These are phyloP conservation scores for Lodderomyces margitis DNA, from an alignment of 1,139 yeast genomes.

Conservation along the genomic window DNA sequence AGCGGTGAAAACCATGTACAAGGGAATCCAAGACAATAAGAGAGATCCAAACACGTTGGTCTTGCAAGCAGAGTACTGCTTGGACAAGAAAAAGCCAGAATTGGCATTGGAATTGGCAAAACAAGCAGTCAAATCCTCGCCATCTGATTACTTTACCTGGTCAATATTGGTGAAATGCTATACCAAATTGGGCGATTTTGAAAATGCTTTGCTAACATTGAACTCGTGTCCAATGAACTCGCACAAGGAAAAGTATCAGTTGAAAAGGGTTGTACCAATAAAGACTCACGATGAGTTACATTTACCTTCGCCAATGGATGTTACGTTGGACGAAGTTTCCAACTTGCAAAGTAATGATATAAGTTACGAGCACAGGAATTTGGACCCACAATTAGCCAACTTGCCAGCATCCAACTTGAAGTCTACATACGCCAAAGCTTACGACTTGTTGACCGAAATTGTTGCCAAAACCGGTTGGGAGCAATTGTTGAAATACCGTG, in stretches of 20 bases:
- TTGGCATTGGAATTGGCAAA: slow-evolving; percentile 73
- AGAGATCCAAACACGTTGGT: slow-evolving; percentile 60
- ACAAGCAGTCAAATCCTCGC: slow-evolving; percentile 75
- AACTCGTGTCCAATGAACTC: slow-evolving; percentile 93
- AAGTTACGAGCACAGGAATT: slow-evolving; percentile 49
- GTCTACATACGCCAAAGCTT: slow-evolving; percentile 78
- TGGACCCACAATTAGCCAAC: slow-evolving; percentile 66
- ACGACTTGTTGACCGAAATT: slow-evolving; percentile 73
- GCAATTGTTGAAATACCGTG: slow-evolving; percentile 71
- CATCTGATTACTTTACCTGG: slow-evolving; percentile 88
- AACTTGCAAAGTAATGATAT: slow-evolving; percentile 54
- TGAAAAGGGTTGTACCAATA: slow-evolving; percentile 60
- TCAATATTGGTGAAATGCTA: slow-evolving; percentile 69
- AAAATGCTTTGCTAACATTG: slow-evolving; percentile 74
- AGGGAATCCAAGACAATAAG: slow-evolving; percentile 54
- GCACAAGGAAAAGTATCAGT: slow-evolving; percentile 57
- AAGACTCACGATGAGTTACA: slow-evolving; percentile 57
- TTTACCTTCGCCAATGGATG: slow-evolving; percentile 80
- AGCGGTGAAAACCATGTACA: slow-evolving; percentile 68
- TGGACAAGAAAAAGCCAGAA: slow-evolving; percentile 62
- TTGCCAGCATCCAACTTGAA: slow-evolving; percentile 77
- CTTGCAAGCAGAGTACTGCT: slow-evolving; percentile 71
- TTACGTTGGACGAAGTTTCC: slow-evolving; percentile 60
- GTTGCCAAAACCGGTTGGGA: slow-evolving; percentile 85
- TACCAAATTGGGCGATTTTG: slow-evolving; percentile 66